Base-by-base conservation (phyloP, 257 asterid species). In the Coffea eugenioides region DNA sequence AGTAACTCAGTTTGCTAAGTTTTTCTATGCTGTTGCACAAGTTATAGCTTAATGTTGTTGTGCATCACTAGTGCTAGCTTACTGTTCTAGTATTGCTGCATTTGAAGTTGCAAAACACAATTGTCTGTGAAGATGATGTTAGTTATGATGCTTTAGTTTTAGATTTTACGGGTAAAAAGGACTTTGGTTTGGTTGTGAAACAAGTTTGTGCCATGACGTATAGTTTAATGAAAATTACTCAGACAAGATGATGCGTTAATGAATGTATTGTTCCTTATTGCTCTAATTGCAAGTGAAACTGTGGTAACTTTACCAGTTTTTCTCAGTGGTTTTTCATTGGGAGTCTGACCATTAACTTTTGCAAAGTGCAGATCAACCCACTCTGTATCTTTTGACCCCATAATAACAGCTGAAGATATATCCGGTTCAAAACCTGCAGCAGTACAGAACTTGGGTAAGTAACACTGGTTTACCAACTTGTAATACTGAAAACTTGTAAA, bases 391-490 rank as follows among this genome's bases (percentile, higher is more conserved):
- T 96, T 96, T 77, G 94, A 93, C 5, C 88, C 98, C 10, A 76
- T 62, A 61, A 86, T 94, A 75, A 84, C 87, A 69, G 95, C 85
- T 34, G 97, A 94, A 80, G 92, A 92, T 76, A 62, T 96, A 81
- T 92, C 98, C 61, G 97, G 93, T 54, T 85, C 98, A 46, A 87
- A 79, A 83, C 99, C 98, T 23, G 97, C 98, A 43, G 97, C 94
- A 89, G 99, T 96, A 73, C 90, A 84, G 54, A 96, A 92, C 86
- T 88, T 96, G 85, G 97, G 98, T 94, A 90, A 56, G 75, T 79
- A 31, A 59, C 79, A 48, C 64, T 43, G 48, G 48, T 72, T 75
- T 77, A 41, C 75, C 75, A 51, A 69, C 20, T 43, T 59, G 69
- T 41, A 18, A 13, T 39, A 21, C 34, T 46, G 74, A 62, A 23